Percentiles rank a stretch among this genome's conserved stretches.
Evolutionary conservation across 768 basidiomycete species (phyloP).

Genomic region (Hirschioporus abietinus): DNA sequence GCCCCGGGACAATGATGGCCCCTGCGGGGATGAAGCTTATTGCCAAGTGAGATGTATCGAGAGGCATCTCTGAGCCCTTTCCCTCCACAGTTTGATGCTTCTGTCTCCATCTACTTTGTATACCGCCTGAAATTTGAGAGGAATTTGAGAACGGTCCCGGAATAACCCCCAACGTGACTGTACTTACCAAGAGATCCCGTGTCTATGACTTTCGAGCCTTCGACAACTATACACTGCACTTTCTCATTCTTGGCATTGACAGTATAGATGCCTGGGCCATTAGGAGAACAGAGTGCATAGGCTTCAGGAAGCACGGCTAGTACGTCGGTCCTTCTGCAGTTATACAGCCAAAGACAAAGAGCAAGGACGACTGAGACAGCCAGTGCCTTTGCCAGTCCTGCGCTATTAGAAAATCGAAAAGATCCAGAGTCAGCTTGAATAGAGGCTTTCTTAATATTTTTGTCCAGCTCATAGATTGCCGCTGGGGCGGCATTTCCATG

Average conservation of each 20-base stretch:
- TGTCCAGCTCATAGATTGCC: background rate
- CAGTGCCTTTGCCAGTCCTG: background rate
- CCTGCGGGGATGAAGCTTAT: conserved; percentile 43
- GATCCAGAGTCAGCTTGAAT: background rate
- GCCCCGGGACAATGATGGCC: conserved; percentile 64
- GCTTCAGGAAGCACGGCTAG: conserved; percentile 17
- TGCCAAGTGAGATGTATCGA: background rate
- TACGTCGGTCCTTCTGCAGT: background rate
- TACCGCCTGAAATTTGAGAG: background rate
- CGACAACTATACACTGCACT: conserved; percentile 61
- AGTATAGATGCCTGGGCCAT: conserved; percentile 52
- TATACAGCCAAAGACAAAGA: background rate
- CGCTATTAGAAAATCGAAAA: background rate
- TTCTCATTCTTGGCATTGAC: conserved; percentile 50
- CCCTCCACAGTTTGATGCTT: background rate
- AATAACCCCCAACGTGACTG: background rate
- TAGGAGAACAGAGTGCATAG: conserved; percentile 61
- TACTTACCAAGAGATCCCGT: conserved; percentile 52
- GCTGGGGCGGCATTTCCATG: background rate
- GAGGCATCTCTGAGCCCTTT: background rate
- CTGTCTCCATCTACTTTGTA: background rate
- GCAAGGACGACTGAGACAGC: background rate
- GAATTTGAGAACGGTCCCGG: background rate
- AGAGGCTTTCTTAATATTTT: background rate
- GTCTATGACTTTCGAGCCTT: conserved; percentile 43